phyloP scores from a whole-genome alignment of 805 yeast species.

The Yamadazyma tumulicola region DNA sequence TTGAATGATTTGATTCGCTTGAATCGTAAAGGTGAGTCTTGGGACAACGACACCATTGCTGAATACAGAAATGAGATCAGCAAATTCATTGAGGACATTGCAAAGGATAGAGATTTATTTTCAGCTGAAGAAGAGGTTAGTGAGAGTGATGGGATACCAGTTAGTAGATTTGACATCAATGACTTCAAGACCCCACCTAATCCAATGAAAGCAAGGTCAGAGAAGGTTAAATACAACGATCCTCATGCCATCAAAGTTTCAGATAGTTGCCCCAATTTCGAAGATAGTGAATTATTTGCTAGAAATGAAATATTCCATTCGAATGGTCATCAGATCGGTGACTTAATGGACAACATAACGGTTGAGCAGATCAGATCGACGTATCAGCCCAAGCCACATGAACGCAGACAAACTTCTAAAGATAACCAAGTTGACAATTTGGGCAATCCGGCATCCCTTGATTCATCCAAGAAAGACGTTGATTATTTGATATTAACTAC shows the following conservation, averaged over 20 bases:
- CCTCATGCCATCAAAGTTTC: constrained; percentile 2
- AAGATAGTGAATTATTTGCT: constrained; percentile 13
- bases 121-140: constrained; percentile 7
- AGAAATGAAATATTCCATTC: constrained; percentile 13
- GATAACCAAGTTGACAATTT: constrained; percentile 20
- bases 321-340: constrained; percentile 11
- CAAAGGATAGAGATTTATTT: constrained; percentile 6
- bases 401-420: not conserved
- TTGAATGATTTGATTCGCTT: constrained; percentile 3
- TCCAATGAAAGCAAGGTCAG: not conserved
- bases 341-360: constrained; percentile 14
- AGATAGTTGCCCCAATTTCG: constrained; percentile 5
- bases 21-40: not conserved
- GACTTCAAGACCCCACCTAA: constrained; percentile 15
- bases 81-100: constrained; percentile 8
- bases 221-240: constrained; percentile 3
- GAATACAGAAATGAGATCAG: constrained; percentile 4
- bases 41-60: not conserved
- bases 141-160: constrained; percentile 10
- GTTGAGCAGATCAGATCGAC: constrained; percentile 16
- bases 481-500: constrained; percentile 29
- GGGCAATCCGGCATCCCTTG: too few relatives aligned
- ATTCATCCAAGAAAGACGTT: constrained; percentile 5
- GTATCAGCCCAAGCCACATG: constrained; percentile 5
- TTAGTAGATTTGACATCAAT: constrained; percentile 18